Percentiles rank a stretch among this genome's conserved stretches.
phyloP scores from a whole-genome alignment of 257 asterid species.

The Nicotiana undulata region DNA sequence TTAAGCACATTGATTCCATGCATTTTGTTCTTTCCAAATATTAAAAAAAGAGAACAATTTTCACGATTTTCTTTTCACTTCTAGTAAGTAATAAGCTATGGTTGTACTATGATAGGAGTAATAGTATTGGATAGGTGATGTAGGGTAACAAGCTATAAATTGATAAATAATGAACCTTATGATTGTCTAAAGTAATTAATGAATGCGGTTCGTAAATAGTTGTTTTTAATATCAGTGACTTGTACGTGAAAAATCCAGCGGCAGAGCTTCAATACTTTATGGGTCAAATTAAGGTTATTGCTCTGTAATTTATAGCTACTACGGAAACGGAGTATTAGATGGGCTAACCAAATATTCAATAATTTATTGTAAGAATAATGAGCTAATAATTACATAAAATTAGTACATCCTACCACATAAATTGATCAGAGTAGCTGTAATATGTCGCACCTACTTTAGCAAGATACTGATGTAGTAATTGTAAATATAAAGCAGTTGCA shows the following conservation, averaged over 20 bases:
- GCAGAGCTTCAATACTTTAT: not conserved
- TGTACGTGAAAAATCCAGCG: not conserved
- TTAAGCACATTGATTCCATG: not conserved
- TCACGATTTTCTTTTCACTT: not conserved
- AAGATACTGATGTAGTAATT: not conserved
- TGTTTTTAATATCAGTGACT: not conserved
- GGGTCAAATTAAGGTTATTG: not conserved
- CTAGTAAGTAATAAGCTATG: not conserved
- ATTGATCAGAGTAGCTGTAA: not conserved
- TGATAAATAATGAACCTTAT: not conserved
- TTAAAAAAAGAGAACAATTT: not conserved
- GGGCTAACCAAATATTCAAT: not conserved
- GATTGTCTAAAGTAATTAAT: not conserved
- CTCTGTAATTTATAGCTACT: not conserved
- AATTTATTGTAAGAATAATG: not conserved
- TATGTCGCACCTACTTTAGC: not conserved
- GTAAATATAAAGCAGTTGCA: not conserved
- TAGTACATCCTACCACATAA: not conserved
- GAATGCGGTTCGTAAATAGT: not conserved
- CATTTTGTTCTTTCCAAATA: not conserved
- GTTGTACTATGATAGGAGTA: not conserved
- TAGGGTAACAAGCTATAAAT: not conserved
- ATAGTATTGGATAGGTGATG: not conserved
- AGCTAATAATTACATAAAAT: not conserved
- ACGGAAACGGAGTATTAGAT: not conserved